Percentiles rank a stretch among this genome's conserved stretches.
Conservation (phyloP, 768 basidiomycete genomes). For the Suillus alpinus region DNA sequence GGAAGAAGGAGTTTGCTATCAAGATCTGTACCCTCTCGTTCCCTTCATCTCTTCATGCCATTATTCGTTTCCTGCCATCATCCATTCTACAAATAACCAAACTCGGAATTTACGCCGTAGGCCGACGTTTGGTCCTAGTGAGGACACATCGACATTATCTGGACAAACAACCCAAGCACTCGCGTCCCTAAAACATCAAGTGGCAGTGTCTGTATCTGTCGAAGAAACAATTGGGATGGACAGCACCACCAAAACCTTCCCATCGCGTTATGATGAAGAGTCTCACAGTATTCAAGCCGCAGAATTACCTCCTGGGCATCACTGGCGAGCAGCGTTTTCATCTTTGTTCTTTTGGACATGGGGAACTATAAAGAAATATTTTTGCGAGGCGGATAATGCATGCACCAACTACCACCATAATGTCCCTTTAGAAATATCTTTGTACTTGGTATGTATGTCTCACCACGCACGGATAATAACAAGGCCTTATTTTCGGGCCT, state of each 20-base stretch:
- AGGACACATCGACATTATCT: no score
- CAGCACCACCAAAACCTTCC: not conserved
- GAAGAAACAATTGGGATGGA: no score
- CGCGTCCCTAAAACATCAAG: not conserved
- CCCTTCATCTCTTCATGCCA: constrained; percentile 59
- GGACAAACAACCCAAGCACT: not conserved
- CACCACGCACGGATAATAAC: not conserved
- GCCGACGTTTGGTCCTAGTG: no score
- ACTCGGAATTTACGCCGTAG: not conserved
- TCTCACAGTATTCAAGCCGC: constrained; percentile 1
- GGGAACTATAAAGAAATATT: not conserved
- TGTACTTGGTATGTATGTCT: constrained; percentile 52
- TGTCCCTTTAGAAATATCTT: constrained; percentile 64
- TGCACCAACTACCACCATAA: no score
- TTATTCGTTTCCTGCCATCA: constrained; percentile 54
- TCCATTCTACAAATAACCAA: constrained; percentile 27
- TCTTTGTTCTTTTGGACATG: not conserved
- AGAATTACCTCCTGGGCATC: not conserved
- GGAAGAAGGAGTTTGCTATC: constrained; percentile 34
- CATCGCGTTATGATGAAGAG: not conserved
- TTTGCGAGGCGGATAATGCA: not conserved
- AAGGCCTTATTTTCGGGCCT: not conserved
- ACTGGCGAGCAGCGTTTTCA: not conserved
- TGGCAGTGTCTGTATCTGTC: not conserved
- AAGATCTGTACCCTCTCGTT: constrained; percentile 63